A percentile compares a stretch with the other conserved stretches of the same genome.
Conservation (phyloP, 2,329 filamentous ascomycete genomes). For the Epichloe sp. region DNA sequence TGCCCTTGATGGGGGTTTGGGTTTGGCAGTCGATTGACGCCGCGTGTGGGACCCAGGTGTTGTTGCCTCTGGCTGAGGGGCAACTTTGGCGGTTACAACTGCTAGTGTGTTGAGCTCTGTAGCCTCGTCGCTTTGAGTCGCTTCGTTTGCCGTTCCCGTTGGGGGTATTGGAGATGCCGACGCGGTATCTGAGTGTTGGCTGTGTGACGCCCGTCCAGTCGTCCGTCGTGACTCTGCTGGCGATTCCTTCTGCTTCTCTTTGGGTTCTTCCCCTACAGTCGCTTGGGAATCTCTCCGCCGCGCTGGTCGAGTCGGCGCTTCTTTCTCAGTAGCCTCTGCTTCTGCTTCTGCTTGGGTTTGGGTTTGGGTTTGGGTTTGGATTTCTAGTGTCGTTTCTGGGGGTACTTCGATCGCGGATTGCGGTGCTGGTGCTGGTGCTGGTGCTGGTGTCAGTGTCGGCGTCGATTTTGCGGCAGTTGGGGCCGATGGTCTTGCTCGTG, state of each 20-base stretch:
- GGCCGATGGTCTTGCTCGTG: constrained; percentile 23
- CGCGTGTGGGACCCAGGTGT: neutral
- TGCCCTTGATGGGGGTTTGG: neutral
- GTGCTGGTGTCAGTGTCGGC: neutral
- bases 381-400: neutral
- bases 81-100: neutral
- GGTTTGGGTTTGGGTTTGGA: neutral
- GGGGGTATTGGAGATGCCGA: neutral
- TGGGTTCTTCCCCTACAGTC: neutral
- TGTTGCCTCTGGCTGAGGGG: neutral
- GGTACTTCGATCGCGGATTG: constrained; percentile 3
- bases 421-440: neutral
- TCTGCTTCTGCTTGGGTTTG: neutral
- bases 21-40: constrained; percentile 1
- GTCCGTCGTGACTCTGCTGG: neutral
- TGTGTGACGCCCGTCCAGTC: constrained; percentile 3
- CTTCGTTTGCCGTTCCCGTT: neutral
- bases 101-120: neutral
- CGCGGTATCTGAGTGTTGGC: constrained; percentile 1
- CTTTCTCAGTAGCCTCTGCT: neutral
- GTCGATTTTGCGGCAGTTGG: constrained; percentile 3
- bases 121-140: neutral
- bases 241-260: neutral
- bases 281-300: neutral
- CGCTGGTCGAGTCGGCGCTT: neutral